Base-by-base conservation (phyloP, 169 alveolate genomes). In the Plasmodium reichenowi region DNA sequence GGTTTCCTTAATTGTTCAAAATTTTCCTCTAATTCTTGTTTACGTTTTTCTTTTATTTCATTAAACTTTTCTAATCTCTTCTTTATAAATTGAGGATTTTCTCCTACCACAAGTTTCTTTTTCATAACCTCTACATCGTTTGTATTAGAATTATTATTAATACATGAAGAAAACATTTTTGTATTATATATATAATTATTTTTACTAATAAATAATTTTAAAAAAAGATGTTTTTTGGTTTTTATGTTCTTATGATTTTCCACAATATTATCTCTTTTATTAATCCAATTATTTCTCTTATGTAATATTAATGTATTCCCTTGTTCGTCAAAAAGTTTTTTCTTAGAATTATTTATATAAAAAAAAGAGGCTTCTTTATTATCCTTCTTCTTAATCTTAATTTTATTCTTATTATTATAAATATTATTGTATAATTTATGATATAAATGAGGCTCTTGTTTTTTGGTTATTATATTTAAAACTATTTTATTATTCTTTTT, bases 1-100 rank as follows among this genome's bases (percentile, higher is more conserved):
- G 93, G 93, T 59, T 92, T 92, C 58, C 95, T 93, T 22, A 96
- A 96, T 71, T 90, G 66, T 10, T 68, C 89, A 8, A 63, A 56
- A 43, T 89, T 66, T 10, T 66, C 85, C 24, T 64, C 47, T 63
- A 58, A 22, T 52, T 83, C 74, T 52, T 92, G 88, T 80, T 60
- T 88, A 88, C 91, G 68, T 52, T 83, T 83, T 62, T 83, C 91
- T 32, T 83, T 83, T 22, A 83, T 47, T 10, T 68, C 63, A 9
- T 83, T 83, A 62, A 13, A 83, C 60, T 63, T 83, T 24, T 56
- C 70, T 54, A 83, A 72, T 26, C 91, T 54, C 20, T 70, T 72
- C 32, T 83, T 48, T 15, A 83, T 70, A 70, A 70, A 83, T 12
- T 22, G 66, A 3, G 91, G 91, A 38, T 68, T 43, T 10, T 83